Evolutionary conservation across 441 rosid species (phyloP), one percentile per base, ranked within the genome.

Genomic region (Dalechampia spathulata): DNA sequence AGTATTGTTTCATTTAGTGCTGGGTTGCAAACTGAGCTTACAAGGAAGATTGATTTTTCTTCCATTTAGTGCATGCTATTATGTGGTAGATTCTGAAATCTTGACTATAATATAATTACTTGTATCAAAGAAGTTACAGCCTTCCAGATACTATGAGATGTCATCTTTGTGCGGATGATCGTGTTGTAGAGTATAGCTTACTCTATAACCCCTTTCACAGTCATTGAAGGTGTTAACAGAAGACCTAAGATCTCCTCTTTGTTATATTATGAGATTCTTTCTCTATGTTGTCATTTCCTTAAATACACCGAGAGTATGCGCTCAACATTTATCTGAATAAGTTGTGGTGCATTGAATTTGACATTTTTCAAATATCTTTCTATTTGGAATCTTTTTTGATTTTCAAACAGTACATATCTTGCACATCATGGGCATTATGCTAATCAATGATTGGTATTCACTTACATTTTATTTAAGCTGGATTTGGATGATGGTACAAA

Each of bases 391-490:
- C 28, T 36, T 30, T 22, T 38, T 55, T 32, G 43, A n/a, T n/a
- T n/a, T n/a, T n/a, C n/a, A n/a, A 21, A 32, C 7, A 28, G n/a
- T 13, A 32, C 5, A 20, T 45, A 20, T 16, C 5, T 14, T 19
- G 17, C 50, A 27, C 49, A 42, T 12, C 14, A 7, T 8, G 1
- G 21, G 0, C 7, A 16, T 27, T 49, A 9, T 28, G 38, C 16
- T 17, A 3, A 1, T 27, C n/a, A 17, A 36, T 14, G 20, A 19
- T 25, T 7, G 7, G 17, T 36, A 16, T 19, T 5, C 7, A 10
- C 54, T 65, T 49, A 27, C 47, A 22, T 22, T 54, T 15, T 37
- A 21, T 49, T 17, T 42, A 34, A 41, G 34, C 42, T 32, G 19
- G 56, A 30, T 52, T 65, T 66, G 19, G 7, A 6, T 5, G 4